A percentile compares a stretch with the other conserved stretches of the same genome.
Conservation (phyloP, 139 green algal genomes). For the Asterochloris erici region DNA sequence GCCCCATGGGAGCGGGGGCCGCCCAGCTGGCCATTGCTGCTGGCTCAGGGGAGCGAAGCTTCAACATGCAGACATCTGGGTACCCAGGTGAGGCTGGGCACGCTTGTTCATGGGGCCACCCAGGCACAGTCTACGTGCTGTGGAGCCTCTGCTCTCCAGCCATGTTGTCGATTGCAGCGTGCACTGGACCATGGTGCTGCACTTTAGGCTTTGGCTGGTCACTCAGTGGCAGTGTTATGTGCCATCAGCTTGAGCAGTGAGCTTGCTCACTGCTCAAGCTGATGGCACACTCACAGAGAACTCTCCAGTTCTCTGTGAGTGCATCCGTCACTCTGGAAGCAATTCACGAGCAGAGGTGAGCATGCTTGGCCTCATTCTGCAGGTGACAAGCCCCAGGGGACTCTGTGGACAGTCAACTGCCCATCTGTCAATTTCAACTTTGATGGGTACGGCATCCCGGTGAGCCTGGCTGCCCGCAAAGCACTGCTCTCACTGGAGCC, state of each 20-base stretch:
- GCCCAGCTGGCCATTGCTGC: conserved; percentile 14
- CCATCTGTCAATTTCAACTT: conserved; percentile 15
- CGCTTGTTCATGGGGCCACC: neutral
- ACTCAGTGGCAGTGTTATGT: neutral
- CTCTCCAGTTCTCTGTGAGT: too few relatives aligned
- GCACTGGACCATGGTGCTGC: neutral
- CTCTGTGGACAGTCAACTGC: conserved; percentile 24
- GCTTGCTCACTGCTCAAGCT: too few relatives aligned
- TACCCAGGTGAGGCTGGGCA: conserved; percentile 17
- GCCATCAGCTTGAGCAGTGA: too few relatives aligned
- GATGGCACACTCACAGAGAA: too few relatives aligned
- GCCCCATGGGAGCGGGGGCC: neutral
- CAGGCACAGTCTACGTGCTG: too few relatives aligned
- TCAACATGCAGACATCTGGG: conserved; percentile 22
- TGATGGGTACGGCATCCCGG: neutral
- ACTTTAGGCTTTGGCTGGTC: neutral
- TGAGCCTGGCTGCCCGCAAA: neutral
- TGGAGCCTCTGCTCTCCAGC: too few relatives aligned
- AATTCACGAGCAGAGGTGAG: too few relatives aligned
- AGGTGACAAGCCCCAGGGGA: conserved; percentile 23
- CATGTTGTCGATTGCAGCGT: neutral
- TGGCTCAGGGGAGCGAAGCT: neutral
- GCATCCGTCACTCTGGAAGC: too few relatives aligned
- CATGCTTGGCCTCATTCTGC: neutral
- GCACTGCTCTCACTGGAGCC: too few relatives aligned